phyloP scores from a whole-genome alignment of 148 eudicot species.

The Diospyros kaki region DNA sequence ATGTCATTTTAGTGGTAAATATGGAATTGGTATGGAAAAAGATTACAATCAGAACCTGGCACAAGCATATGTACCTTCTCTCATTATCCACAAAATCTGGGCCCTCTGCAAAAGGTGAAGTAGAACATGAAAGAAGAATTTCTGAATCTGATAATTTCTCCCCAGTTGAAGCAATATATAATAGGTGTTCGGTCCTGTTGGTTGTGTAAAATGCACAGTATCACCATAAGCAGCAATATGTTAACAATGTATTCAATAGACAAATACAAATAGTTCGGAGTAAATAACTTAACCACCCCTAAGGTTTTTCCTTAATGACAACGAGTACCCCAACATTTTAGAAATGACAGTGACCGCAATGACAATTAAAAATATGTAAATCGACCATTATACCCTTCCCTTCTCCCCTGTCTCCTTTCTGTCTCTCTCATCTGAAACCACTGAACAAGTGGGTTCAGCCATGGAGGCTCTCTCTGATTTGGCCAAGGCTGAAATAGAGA shows the following conservation, averaged over 20 bases:
- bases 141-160: conserved; percentile 59
- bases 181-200: conserved; percentile 41
- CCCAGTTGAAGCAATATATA: conserved; percentile 35
- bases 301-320: no score
- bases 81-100: conserved; percentile 70
- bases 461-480: no score
- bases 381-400: no score
- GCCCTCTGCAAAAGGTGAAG: conserved; percentile 87
- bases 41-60: not conserved
- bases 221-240: not conserved
- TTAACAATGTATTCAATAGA: not conserved
- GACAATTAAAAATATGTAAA: no score
- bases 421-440: no score
- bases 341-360: no score
- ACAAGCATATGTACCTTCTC: conserved; percentile 47
- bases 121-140: conserved; percentile 56
- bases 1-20: not conserved
- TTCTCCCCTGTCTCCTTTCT: no score
- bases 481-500: no score
- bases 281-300: no score
- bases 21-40: not conserved
- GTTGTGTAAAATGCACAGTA: not conserved
- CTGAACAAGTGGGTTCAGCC: no score
- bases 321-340: no score
- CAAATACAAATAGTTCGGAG: not conserved